phyloP scores from a whole-genome alignment of 2,329 filamentous ascomycete species.

The Fusarium paranaense region DNA sequence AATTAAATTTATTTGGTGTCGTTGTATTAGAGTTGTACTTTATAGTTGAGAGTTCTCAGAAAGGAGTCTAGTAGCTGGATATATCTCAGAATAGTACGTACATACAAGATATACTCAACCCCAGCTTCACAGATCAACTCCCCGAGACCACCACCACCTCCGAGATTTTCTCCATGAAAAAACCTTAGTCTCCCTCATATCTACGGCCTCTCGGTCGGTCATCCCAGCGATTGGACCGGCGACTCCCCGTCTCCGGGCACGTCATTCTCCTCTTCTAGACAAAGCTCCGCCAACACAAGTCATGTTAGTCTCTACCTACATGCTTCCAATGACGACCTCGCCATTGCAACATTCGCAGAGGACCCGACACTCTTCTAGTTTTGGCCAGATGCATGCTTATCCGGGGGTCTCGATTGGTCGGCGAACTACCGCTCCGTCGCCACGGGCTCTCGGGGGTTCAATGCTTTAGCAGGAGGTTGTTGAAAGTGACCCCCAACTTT shows the following conservation, averaged over 20 bases:
- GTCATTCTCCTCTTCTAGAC: conserved; percentile 33
- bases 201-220: conserved; percentile 36
- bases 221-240: conserved; percentile 35
- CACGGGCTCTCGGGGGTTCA: conserved; percentile 15
- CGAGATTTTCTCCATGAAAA: background rate
- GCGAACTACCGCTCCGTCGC: background rate
- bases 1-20: background rate
- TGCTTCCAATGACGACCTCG: conserved; percentile 6
- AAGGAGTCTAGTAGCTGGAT: background rate
- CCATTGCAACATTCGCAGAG: background rate
- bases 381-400: conserved; percentile 26
- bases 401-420: conserved; percentile 22
- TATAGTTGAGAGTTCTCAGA: background rate
- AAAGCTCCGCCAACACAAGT: conserved; percentile 18
- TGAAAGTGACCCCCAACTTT: conserved; percentile 4
- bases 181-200: background rate
- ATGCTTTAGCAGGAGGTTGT: background rate
- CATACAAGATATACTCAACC: background rate
- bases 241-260: conserved; percentile 23
- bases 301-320: conserved; percentile 11
- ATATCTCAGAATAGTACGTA: background rate
- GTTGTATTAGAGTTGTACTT: accelerated
- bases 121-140: background rate
- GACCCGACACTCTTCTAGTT: background rate
- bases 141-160: background rate